Percentiles rank a stretch among this genome's conserved stretches.
These are phyloP conservation scores for Saccharomycopsis hybrid DNA, from an alignment of 1,139 yeast genomes.

Conservation along the genomic window DNA sequence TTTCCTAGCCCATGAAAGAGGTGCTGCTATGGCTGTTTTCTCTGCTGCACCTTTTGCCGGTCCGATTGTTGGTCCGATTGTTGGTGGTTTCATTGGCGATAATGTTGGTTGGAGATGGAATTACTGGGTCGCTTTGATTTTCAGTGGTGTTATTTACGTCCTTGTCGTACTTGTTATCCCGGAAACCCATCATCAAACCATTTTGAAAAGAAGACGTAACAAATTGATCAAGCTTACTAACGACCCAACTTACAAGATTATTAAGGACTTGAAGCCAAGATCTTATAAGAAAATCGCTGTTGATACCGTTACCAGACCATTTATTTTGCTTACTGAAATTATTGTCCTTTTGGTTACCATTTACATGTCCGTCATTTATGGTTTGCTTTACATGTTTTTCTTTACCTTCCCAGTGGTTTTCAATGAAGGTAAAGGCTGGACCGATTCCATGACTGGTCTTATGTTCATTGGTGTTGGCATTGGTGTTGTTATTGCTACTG, in stretches of 20 bases:
- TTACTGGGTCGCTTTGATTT: conserved; percentile 58
- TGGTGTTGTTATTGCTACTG: conserved; percentile 52
- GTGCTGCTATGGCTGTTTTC: conserved; percentile 68
- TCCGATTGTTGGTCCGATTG: conserved; percentile 56
- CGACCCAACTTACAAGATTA: conserved; percentile 44
- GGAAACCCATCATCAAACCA: conserved; percentile 52
- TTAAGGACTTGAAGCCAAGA: conserved; percentile 42
- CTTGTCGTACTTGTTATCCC: conserved; percentile 39
- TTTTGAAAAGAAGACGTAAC: conserved; percentile 46
- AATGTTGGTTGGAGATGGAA: conserved; percentile 73
- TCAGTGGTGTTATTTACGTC: conserved; percentile 46
- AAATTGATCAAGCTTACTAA: conserved; percentile 49
- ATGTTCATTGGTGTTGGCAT: conserved; percentile 69
- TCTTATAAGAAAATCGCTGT: conserved; percentile 36
- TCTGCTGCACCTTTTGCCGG: conserved; percentile 70
- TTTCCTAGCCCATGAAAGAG: conserved; percentile 59
- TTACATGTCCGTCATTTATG: conserved; percentile 56
- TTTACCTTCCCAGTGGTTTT: conserved; percentile 63
- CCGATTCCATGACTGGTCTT: conserved; percentile 51
- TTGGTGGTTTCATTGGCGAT: conserved; percentile 69
- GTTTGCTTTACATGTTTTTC: conserved; percentile 56
- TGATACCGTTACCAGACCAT: conserved; percentile 49
- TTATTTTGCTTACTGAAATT: conserved; percentile 42
- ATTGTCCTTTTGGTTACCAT: conserved; percentile 53
- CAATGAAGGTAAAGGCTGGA: conserved; percentile 60